Evolutionary conservation across 495 filamentous ascomycete species (phyloP).

Genomic region (Penicillium pulvis): DNA sequence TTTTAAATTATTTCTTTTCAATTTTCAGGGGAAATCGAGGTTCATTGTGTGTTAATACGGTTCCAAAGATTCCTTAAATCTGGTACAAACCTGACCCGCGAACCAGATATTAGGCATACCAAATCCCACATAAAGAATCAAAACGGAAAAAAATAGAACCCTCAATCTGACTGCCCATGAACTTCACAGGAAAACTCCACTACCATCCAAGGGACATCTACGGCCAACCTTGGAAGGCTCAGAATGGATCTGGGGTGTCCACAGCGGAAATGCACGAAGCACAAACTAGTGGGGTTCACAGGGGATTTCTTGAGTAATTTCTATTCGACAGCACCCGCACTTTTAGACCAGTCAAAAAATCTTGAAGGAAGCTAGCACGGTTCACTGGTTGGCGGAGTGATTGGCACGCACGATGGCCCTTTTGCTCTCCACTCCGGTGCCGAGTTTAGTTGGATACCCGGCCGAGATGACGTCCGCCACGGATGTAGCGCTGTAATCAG

Average conservation of each 20-base stretch:
- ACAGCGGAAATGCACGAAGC: slow-evolving; percentile 21
- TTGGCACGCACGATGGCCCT: slow-evolving; percentile 7
- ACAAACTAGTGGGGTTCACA: slow-evolving; percentile 31
- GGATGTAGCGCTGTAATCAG: neutral
- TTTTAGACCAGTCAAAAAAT: slow-evolving; percentile 7
- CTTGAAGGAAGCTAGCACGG: slow-evolving; percentile 5
- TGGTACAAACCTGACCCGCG: neutral
- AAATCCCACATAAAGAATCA: neutral
- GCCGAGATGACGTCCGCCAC: slow-evolving; percentile 21
- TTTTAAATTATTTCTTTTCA: neutral
- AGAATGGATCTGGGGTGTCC: slow-evolving; percentile 30
- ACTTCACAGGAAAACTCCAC: neutral
- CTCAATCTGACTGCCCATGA: neutral
- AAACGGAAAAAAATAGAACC: neutral
- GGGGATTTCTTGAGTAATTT: neutral
- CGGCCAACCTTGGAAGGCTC: neutral
- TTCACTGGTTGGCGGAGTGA: slow-evolving; percentile 20
- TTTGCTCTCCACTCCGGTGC: slow-evolving; percentile 11
- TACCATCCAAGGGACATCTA: slow-evolving; percentile 3
- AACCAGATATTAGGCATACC: neutral
- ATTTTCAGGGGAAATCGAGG: neutral
- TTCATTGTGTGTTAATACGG: neutral
- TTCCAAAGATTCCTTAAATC: neutral
- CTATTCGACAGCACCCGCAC: neutral
- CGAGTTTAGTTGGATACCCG: slow-evolving; percentile 12